Evolutionary conservation across 2,329 filamentous ascomycete genomes (phyloP), one percentile per base, ranked within the genome.

Genomic region (Ceratocystis diversiconidia): DNA sequence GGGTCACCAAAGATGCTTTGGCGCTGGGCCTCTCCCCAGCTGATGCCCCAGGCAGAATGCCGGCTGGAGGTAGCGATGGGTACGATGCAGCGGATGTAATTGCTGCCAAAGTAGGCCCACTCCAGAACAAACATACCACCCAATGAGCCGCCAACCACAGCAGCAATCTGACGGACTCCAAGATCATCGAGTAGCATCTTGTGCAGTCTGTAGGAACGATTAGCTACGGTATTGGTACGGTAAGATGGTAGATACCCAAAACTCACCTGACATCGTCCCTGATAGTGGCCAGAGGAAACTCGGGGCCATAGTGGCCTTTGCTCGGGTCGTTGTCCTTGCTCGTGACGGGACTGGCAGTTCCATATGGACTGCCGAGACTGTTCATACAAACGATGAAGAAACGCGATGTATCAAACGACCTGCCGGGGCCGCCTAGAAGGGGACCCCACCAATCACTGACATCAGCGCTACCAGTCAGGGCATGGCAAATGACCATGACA

Each of bases 1-100:
- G 94, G 94, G 73, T 99, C 94, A 48, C 90, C 92, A 76, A 97
- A 99, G 74, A 99, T 97, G 80, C 88, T 92, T 76, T 94, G 89
- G 63, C 90, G 82, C 74, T 95, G 90, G 2, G 89, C 89, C 74
- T 94, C 90, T 52, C 89, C 89, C 90, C 90, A 95, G 75, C 88
- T 92, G 72, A 94, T 95, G 28, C 90, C 87, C 90, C 90, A 95
- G 4, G 90, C 90, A 71, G 89, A 92, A 75, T 94, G 90, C 52
- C 87, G 80, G 70, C 88, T 89, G 6, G 89, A 92, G 5, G 90
- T 94, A 25, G 90, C 90, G 70, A 95, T 92, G 15, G 90, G 88
- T 8, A 94, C 86, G 70, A 94, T 85, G 69, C 81, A 85, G 69
- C 85, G 84, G 65, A 95, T 89, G 70, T 94, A 95, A 70, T 90